Conservation (phyloP, 768 basidiomycete genomes). For the Auriscalpium vulgare region DNA sequence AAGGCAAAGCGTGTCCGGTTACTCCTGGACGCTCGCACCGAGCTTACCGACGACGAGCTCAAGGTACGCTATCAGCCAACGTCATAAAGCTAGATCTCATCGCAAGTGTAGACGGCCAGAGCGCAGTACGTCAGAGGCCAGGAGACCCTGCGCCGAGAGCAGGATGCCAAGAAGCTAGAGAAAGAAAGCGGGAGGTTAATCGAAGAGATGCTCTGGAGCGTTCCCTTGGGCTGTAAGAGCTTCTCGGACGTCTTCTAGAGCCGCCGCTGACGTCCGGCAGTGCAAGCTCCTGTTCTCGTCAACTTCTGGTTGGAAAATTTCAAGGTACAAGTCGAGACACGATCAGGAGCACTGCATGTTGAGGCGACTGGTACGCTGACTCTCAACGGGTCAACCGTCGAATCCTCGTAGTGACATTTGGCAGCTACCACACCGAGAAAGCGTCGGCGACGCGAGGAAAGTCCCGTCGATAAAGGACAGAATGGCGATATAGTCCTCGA, state of each 20-base stretch:
- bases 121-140: slow-evolving; percentile 63
- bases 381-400: slow-evolving; percentile 42
- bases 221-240: slow-evolving; percentile 53
- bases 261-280: slow-evolving; percentile 27
- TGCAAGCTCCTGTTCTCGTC: slow-evolving; percentile 55
- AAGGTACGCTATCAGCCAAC: slow-evolving; percentile 35
- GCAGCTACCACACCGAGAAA: neutral
- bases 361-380: slow-evolving; percentile 31
- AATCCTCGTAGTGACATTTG: slow-evolving; percentile 24
- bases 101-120: slow-evolving; percentile 42
- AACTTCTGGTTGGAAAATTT: slow-evolving; percentile 73
- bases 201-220: slow-evolving; percentile 59
- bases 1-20: slow-evolving; percentile 48
- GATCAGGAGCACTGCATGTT: slow-evolving; percentile 36
- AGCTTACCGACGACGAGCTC: slow-evolving; percentile 77
- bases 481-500: no score
- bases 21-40: slow-evolving; percentile 65
- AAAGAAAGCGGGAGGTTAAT: slow-evolving; percentile 47
- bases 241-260: neutral
- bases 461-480: neutral
- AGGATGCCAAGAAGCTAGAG: slow-evolving; percentile 44
- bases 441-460: neutral
- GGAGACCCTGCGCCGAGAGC: slow-evolving; percentile 39
- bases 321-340: slow-evolving; percentile 61
- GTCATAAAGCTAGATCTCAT: neutral